Evolutionary conservation across 2,329 filamentous ascomycete species (phyloP), one percentile per base, ranked within the genome.

Genomic region (Hysterium pulicare): DNA sequence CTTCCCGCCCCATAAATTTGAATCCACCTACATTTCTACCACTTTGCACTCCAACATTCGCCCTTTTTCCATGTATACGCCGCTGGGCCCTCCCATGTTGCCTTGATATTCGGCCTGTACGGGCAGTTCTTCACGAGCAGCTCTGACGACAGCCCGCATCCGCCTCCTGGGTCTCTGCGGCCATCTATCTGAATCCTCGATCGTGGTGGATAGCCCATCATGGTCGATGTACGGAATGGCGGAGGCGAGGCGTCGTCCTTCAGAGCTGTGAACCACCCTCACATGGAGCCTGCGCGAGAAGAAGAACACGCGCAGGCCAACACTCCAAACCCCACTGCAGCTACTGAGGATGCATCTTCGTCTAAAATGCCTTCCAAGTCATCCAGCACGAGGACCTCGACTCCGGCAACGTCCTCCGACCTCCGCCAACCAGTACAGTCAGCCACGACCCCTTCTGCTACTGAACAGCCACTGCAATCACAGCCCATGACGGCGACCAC

Each of bases 151-250:
- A 50, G 50, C 51, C 49, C 51, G 44, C 51, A 49, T 48, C 47
- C 48, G 45, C 45, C 41, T 47, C 33, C 45, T 44, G 50, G 49
- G 49, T 47, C 43, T 44, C 47, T 41, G 47, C 50, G 53, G 52
- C 50, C 54, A 47, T 53, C 46, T 45, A 39, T 46, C 39, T 46
- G 20, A 45, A 43, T 40, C 40, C 47, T 53, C 48, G 37, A 23
- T 48, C 38, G 38, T 44, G 52, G 43, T 46, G 45, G 50, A 42
- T 40, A 45, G 51, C 42, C 53, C 44, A 41, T 52, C 55, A 62
- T 61, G 57, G 61, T 65, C 47, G 62, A 67, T 53, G 57, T 54
- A 49, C 61, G 56, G 52, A 58, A 64, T 49, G 61, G 58, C 48
- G 61, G 57, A 57, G 62, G 59, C 49, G 62, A 64, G 54, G 51